phyloP scores from a whole-genome alignment of 169 alveolate genomes.

The Plasmodium billcollinsi region DNA sequence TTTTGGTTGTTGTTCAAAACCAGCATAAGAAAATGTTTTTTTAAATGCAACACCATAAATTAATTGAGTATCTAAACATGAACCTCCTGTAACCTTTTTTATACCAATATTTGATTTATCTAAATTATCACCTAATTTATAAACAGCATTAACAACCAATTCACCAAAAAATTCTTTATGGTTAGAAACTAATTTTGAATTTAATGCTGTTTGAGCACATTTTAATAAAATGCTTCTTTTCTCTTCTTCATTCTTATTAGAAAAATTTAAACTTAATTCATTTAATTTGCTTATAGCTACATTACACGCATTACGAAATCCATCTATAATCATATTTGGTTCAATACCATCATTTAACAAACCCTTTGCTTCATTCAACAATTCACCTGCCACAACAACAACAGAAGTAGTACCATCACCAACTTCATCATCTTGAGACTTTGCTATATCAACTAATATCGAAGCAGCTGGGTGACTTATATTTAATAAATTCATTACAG shows the following conservation, averaged over 20 bases:
- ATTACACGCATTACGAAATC: constrained; percentile 94
- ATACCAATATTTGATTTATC: constrained; percentile 97
- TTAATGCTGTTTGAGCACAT: constrained; percentile 98
- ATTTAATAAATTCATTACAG: constrained; percentile 94
- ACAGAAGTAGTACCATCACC: constrained; percentile 98
- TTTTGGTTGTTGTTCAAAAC: constrained; percentile 99
- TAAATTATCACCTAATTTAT: constrained; percentile 92
- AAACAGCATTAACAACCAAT: constrained; percentile 97
- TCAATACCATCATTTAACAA: constrained; percentile 97
- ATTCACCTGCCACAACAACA: constrained; percentile 96
- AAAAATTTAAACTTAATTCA: constrained; percentile 82
- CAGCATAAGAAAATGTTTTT: constrained; percentile 99
- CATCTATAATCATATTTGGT: constrained; percentile 95
- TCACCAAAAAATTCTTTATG: constrained; percentile 96
- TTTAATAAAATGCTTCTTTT: constrained; percentile 90
- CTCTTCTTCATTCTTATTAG: constrained; percentile 86
- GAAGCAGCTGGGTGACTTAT: constrained; percentile 99
- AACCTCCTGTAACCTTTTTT: constrained; percentile 98
- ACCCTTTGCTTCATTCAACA: constrained; percentile 94
- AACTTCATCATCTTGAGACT: constrained; percentile 97
- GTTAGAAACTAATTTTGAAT: constrained; percentile 95
- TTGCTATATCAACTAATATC: constrained; percentile 96
- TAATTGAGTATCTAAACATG: constrained; percentile 92
- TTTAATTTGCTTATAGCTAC: constrained; percentile 87
- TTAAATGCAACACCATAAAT: constrained; percentile 98